Evolutionary conservation across 2,329 filamentous ascomycete genomes (phyloP).

Genomic region (Achaetomium macrosporum): DNA sequence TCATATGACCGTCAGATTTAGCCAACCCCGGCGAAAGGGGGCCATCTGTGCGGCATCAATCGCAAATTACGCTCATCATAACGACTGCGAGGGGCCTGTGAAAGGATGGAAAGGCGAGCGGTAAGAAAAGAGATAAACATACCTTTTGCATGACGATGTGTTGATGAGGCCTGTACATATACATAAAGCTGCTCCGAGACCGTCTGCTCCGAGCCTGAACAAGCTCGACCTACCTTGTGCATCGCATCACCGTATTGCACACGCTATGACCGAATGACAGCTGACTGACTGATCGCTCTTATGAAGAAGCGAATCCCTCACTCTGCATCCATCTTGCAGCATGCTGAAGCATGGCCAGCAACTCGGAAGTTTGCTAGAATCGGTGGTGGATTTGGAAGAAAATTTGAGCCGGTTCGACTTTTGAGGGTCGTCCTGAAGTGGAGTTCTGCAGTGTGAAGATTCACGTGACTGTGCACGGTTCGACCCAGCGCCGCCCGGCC

Average conservation of each 20-base stretch:
- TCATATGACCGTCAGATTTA: constrained; percentile 67
- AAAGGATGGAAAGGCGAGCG: background rate
- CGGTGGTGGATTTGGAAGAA: no score
- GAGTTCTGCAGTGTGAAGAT: no score
- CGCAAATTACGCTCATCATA: constrained; percentile 94
- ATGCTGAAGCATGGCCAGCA: background rate
- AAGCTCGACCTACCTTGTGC: background rate
- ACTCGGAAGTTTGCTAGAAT: background rate
- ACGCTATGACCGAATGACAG: background rate
- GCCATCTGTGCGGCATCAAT: constrained; percentile 73
- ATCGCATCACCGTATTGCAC: constrained; percentile 1
- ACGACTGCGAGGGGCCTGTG: constrained; percentile 6
- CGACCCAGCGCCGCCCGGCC: no score
- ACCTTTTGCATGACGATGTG: constrained; percentile 2
- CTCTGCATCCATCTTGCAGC: no score
- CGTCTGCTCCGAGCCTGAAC: background rate
- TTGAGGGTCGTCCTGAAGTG: no score
- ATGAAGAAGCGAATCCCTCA: no score
- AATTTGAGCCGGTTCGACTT: no score
- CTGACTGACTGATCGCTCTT: no score
- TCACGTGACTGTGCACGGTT: no score
- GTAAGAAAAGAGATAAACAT: constrained; percentile 3
- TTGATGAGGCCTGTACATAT: background rate
- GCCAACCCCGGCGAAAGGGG: constrained; percentile 71
- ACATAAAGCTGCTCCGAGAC: background rate